Evolutionary conservation across 768 basidiomycete genomes (phyloP).

Genomic region (Mycena amicta): DNA sequence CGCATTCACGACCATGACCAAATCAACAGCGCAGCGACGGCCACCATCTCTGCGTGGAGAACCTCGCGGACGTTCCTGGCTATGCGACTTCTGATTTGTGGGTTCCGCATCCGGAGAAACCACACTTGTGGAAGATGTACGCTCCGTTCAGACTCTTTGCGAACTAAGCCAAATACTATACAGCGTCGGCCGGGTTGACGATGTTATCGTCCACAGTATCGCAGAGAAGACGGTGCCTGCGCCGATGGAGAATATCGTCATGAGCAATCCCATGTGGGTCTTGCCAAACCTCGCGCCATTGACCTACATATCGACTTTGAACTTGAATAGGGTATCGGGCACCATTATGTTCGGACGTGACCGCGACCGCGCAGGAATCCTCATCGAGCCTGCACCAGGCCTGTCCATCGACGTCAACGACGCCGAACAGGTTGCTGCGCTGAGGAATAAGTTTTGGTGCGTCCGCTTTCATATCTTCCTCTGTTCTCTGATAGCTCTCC

Average conservation of each 20-base stretch:
- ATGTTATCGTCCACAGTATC: constrained; percentile 32
- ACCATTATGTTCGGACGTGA: constrained; percentile 44
- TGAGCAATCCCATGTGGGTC: constrained; percentile 27
- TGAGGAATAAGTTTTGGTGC: constrained; percentile 39
- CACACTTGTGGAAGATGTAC: constrained; percentile 39
- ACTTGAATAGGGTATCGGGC: constrained; percentile 31
- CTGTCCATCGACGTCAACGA: constrained; percentile 34
- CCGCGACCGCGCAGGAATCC: constrained; percentile 33
- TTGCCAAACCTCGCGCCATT: no score
- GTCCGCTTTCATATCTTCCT: neutral
- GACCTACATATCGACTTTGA: neutral
- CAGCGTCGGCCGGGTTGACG: constrained; percentile 37
- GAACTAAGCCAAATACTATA: no score
- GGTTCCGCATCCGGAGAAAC: constrained; percentile 40
- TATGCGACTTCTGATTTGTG: constrained; percentile 43
- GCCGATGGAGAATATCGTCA: constrained; percentile 28
- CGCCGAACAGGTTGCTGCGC: constrained; percentile 27
- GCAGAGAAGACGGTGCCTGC: constrained; percentile 37
- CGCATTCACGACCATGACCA: neutral
- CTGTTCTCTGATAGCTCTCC: neutral
- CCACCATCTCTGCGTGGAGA: constrained; percentile 33
- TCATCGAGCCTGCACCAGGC: constrained; percentile 31
- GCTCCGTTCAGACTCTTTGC: no score
- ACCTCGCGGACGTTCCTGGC: constrained; percentile 36
- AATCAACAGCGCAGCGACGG: constrained; percentile 27